Conservation (phyloP, 2,329 filamentous ascomycete genomes). For the Emergomyces orientalis region DNA sequence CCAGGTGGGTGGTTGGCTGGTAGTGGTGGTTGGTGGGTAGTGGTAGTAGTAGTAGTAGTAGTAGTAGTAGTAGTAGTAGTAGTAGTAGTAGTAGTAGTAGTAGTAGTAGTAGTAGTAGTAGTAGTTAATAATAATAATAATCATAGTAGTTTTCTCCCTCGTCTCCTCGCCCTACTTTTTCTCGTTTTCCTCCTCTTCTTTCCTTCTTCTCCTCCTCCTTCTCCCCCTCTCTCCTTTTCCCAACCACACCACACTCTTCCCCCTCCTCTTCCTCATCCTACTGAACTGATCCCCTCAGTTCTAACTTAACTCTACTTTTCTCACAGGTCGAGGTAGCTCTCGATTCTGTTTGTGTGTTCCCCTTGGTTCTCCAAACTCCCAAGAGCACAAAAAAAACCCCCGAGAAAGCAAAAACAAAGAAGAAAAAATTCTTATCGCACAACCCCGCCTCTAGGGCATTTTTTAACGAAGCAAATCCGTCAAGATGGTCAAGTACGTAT, state of each 20-base stretch:
- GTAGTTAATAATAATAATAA: too few species aligned
- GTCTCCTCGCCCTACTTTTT: too few species aligned
- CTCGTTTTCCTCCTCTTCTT: conserved; percentile 21
- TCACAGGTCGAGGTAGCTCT: conserved; percentile 35
- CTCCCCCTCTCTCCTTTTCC: conserved; percentile 16
- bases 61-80: too few species aligned
- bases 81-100: too few species aligned
- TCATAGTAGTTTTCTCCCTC: too few species aligned
- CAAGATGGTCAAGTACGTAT: conserved; percentile 99
- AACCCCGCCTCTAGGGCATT: conserved; percentile 35
- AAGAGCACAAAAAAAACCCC: conserved; percentile 13
- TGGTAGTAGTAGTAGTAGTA: too few species aligned
- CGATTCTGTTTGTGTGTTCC: conserved; percentile 34
- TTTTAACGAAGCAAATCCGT: conserved; percentile 49
- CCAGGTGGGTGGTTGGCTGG: too few species aligned
- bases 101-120: too few species aligned
- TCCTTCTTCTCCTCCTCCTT: conserved; percentile 20
- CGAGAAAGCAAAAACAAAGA: conserved; percentile 18
- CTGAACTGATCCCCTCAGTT: conserved; percentile 24
- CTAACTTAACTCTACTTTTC: conserved; percentile 14
- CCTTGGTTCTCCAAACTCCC: not conserved
- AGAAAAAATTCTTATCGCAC: conserved; percentile 17
- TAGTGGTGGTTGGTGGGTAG: too few species aligned
- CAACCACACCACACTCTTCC: conserved; percentile 15
- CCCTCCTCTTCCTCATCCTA: conserved; percentile 7